Evolutionary conservation across 2,329 filamentous ascomycete genomes (phyloP).

Genomic region (Akanthomyces uredinophilus): DNA sequence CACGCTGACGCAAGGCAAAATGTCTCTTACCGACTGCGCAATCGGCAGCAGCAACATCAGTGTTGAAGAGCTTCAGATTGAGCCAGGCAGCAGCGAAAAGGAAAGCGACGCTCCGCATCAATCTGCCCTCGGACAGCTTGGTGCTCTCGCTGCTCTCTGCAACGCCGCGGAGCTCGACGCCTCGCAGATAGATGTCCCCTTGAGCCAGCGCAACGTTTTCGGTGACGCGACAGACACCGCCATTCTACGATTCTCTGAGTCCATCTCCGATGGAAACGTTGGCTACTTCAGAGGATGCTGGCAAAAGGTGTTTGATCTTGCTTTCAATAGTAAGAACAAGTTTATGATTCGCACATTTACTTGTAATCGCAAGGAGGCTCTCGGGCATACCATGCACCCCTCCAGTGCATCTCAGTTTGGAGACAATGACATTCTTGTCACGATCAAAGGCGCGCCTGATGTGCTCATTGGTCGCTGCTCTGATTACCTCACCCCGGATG

Average conservation of each 20-base stretch:
- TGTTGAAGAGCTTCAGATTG: conserved; percentile 45
- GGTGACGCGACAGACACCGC: conserved; percentile 75
- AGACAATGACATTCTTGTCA: conserved; percentile 47
- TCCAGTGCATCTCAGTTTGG: conserved; percentile 31
- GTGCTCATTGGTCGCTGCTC: conserved; percentile 62
- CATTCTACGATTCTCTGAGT: conserved; percentile 65
- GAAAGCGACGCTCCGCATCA: not conserved
- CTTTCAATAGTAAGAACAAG: conserved; percentile 81
- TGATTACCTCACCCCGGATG: conserved; percentile 50
- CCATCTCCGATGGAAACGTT: conserved; percentile 48
- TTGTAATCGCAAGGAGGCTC: conserved; percentile 30
- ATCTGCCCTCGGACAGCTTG: conserved; percentile 50
- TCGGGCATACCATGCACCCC: conserved; percentile 33
- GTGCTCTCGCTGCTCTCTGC: conserved; percentile 60
- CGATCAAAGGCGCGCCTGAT: conserved; percentile 77
- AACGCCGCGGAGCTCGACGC: conserved; percentile 73
- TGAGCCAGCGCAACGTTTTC: conserved; percentile 59
- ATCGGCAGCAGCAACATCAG: conserved; percentile 48
- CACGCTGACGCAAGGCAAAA: conserved; percentile 64
- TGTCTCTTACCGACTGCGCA: conserved; percentile 66
- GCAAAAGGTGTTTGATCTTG: conserved; percentile 61
- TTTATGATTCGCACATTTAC: conserved; percentile 66
- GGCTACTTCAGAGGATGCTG: conserved; percentile 56
- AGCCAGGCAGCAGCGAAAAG: conserved; percentile 17
- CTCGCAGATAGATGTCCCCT: conserved; percentile 52